Evolutionary conservation across 768 basidiomycete genomes (phyloP).

Genomic region (Saitozyma podzolica): DNA sequence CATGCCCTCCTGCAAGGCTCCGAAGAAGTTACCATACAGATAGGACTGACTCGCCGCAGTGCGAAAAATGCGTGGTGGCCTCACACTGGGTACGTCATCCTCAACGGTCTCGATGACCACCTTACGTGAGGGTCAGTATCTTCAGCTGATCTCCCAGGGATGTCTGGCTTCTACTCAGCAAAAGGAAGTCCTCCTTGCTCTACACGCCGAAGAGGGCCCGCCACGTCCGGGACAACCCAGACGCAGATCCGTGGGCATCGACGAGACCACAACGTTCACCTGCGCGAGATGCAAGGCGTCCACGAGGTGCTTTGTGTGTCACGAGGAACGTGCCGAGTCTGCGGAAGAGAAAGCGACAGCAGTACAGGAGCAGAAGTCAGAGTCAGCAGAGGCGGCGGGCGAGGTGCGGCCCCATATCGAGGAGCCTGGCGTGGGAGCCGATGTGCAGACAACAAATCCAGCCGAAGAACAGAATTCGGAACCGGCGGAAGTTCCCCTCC

Average conservation of each 20-base stretch:
- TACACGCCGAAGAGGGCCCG: conserved; percentile 29
- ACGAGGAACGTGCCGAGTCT: conserved; percentile 11
- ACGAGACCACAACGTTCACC: conserved; percentile 27
- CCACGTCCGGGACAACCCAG: conserved; percentile 19
- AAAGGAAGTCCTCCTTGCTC: conserved; percentile 22
- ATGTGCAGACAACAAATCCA: neutral
- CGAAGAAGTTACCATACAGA: neutral
- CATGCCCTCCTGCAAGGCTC: neutral
- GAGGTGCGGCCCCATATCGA: neutral
- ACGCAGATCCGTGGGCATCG: conserved; percentile 27
- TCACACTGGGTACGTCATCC: conserved; percentile 38
- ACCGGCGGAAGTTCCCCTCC: conserved; percentile 53
- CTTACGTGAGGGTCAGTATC: neutral
- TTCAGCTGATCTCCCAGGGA: conserved; percentile 17
- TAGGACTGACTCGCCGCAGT: conserved; percentile 15
- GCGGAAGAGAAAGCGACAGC: neutral
- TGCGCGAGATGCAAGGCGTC: conserved; percentile 27
- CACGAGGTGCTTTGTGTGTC: conserved; percentile 35
- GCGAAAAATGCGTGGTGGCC: conserved; percentile 25
- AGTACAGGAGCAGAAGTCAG: neutral
- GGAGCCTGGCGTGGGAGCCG: neutral
- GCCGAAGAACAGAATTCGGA: conserved; percentile 52
- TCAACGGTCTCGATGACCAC: neutral
- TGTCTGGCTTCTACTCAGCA: conserved; percentile 25
- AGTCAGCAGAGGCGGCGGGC: neutral